Evolutionary conservation across 2,329 filamentous ascomycete species (phyloP).

Genomic region (Curvularia sp.): DNA sequence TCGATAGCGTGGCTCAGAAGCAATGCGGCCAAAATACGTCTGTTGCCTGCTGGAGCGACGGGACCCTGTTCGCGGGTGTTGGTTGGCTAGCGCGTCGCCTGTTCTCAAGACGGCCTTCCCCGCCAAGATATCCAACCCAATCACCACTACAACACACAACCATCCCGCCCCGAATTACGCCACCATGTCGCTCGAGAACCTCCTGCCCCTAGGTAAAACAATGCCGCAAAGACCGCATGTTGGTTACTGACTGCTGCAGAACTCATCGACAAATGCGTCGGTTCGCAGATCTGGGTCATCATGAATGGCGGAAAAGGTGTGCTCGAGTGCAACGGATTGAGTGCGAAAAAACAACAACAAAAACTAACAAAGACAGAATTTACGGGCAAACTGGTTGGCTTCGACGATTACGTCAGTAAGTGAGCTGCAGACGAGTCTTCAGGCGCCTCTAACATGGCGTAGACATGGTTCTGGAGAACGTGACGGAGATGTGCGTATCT

Average conservation of each 20-base stretch:
- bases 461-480: constrained; percentile 99
- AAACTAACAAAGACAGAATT: constrained; percentile 71
- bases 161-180: constrained; percentile 2
- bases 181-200: constrained; percentile 40
- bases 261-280: constrained; percentile 98
- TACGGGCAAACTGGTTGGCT: constrained; percentile 89
- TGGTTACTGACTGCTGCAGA: constrained; percentile 63
- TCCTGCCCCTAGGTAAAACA: constrained; percentile 43
- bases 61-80: constrained; percentile 17
- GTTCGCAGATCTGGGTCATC: constrained; percentile 96
- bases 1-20: constrained; percentile 14
- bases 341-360: background rate
- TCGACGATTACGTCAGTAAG: constrained; percentile 99
- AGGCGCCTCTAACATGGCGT: constrained; percentile 11
- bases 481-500: constrained; percentile 84
- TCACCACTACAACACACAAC: constrained; percentile 16
- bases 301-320: constrained; percentile 99
- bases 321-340: background rate
- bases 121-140: constrained; percentile 34
- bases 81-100: constrained; percentile 30
- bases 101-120: constrained; percentile 8
- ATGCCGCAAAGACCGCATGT: background rate
- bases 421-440: constrained; percentile 48
- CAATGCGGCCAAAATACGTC: constrained; percentile 10
- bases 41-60: constrained; percentile 31